A percentile compares a stretch with the other conserved stretches of the same genome.
Conservation (phyloP, 2,329 filamentous ascomycete species). For the Metarhizium sp. region DNA sequence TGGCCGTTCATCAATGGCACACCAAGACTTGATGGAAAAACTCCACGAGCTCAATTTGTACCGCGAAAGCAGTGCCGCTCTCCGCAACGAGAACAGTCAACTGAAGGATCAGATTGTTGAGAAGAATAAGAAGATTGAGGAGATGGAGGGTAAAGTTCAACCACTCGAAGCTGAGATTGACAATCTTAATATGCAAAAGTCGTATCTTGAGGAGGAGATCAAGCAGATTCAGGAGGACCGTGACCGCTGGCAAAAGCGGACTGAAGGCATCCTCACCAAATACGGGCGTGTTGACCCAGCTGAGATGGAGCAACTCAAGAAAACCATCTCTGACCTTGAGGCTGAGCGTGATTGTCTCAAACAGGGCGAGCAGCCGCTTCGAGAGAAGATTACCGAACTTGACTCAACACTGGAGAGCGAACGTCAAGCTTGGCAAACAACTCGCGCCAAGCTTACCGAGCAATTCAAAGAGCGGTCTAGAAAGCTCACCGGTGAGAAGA, state of each 20-base stretch:
- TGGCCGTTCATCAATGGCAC: conserved; percentile 63
- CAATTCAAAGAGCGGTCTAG: conserved; percentile 54
- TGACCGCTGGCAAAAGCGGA: conserved; percentile 91
- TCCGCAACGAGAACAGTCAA: conserved; percentile 78
- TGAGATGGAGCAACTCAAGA: conserved; percentile 82
- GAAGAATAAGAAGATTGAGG: conserved; percentile 65
- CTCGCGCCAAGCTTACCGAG: conserved; percentile 45
- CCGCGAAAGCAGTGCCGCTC: conserved; percentile 85
- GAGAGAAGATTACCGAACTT: conserved; percentile 41
- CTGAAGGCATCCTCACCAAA: conserved; percentile 89
- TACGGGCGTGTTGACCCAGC: conserved; percentile 93
- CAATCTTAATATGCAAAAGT: conserved; percentile 73
- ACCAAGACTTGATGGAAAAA: conserved; percentile 88
- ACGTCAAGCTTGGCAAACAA: conserved; percentile 42
- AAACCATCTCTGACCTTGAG: conserved; percentile 58
- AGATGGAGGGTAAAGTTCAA: conserved; percentile 65
- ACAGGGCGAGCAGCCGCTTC: conserved; percentile 39
- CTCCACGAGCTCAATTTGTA: conserved; percentile 93
- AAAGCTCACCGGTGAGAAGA: conserved; percentile 43
- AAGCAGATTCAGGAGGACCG: conserved; percentile 84
- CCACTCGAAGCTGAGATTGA: conserved; percentile 73
- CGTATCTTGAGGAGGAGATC: conserved; percentile 78
- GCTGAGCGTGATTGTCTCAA: conserved; percentile 52
- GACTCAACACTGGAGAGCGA: conserved; percentile 45
- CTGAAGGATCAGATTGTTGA: conserved; percentile 67